Percentiles rank a stretch among this genome's conserved stretches.
Conservation (phyloP, 208 protist genomes). For the Acanthamoeba castellanii region DNA sequence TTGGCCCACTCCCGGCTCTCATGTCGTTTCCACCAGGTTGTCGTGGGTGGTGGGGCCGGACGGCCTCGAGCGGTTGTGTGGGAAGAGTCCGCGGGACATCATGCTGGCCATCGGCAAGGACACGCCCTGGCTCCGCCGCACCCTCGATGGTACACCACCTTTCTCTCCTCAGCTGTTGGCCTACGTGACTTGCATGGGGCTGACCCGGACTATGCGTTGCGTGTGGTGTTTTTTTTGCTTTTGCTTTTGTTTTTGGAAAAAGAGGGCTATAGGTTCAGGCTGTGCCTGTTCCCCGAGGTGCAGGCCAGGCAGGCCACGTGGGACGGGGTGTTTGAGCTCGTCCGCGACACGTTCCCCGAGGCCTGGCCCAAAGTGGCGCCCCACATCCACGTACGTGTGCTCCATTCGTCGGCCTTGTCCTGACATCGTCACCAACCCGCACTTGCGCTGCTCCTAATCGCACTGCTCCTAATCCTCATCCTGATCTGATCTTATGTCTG, state of each 20-base stretch:
- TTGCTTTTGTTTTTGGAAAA: background rate
- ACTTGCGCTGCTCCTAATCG: background rate
- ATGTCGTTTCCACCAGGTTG: too few relatives aligned
- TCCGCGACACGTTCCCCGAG: conserved; percentile 11
- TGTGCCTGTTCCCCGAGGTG: conserved; percentile 54
- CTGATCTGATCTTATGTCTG: too few relatives aligned
- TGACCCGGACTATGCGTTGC: background rate
- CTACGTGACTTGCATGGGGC: too few relatives aligned
- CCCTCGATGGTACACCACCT: background rate
- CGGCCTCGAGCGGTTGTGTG: conserved; percentile 16
- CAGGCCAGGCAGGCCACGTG: conserved; percentile 32
- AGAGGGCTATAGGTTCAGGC: conserved; percentile 47
- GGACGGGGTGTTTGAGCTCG: conserved; percentile 33
- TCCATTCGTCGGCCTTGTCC: background rate
- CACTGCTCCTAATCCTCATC: too few relatives aligned
- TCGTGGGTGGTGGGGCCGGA: conserved; percentile 60
- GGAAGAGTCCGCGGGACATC: conserved; percentile 33
- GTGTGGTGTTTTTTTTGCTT: background rate
- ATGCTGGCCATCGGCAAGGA: conserved; percentile 59
- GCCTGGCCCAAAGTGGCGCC: conserved; percentile 48
- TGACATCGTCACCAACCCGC: background rate
- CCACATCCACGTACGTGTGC: background rate
- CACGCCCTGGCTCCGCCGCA: conserved; percentile 10
- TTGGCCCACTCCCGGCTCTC: too few relatives aligned
- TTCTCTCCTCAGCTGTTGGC: background rate